Evolutionary conservation across 2,329 filamentous ascomycete genomes (phyloP), one percentile per base, ranked within the genome.

Genomic region (Fusarium fracticaudum): DNA sequence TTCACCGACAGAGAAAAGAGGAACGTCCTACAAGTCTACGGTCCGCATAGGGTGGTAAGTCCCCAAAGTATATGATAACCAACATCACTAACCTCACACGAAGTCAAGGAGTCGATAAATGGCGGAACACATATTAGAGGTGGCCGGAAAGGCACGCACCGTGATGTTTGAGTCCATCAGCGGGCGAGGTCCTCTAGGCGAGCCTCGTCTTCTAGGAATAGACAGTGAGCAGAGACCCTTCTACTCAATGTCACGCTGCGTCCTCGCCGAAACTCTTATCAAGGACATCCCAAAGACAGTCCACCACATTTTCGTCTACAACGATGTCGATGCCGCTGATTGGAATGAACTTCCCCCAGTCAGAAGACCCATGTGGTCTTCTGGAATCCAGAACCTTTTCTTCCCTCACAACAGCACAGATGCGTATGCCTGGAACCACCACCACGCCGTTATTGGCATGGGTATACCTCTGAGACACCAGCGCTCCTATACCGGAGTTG

Each of bases 251-350:
- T 33, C 60, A n/a, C 24, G n/a, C 22, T 53, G 51, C 17, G 43
- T 68, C 20, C 54, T 74, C 17, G 55, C 59, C 38, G 71, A 74
- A 53, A 61, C 67, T 6, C 50, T 63, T 31, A 58, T 74, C 55
- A 33, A 58, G 5, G 67, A 74, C 14, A 74, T 74, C 18, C 17
- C 71, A 8, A 50, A 31, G 10, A 71, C 58, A 20, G 69, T 65
- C 20, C 58, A 67, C 18, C 60, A 20, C 9, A 22, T 75, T 10
- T 75, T 59, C 18, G 13, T 73, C 17, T 64, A 67, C 43, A 69
- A 69, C 37, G 57, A 68, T 15, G 17, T 40, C 12, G 63, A 75
- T 53, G 53, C 33, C 11, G 22, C 47, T 14, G 17, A 65, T n/a
- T 40, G 26, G 43, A 53, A 41, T 15, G 18, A n/a, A 12, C 48